These are phyloP conservation scores for Vitis vinifera DNA, from an alignment of 164 flowering plant genomes.

Conservation along the genomic window DNA sequence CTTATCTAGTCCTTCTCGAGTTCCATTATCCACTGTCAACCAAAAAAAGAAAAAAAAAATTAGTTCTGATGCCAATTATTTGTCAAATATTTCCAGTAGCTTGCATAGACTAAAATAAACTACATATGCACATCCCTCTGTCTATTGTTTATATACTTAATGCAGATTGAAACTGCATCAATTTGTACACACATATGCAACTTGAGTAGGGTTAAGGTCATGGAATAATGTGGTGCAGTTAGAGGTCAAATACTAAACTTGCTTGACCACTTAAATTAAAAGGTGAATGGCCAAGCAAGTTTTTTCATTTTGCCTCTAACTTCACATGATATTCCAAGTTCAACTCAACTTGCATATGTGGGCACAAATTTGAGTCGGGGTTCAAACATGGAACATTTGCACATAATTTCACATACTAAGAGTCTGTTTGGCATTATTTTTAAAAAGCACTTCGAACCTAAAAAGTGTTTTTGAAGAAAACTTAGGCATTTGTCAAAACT, in stretches of 20 bases:
- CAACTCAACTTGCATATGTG: too few relatives aligned
- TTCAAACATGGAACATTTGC: too few relatives aligned
- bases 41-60: conserved; percentile 7
- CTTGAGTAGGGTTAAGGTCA: background rate
- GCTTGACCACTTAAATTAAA: background rate
- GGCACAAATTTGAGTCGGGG: too few relatives aligned
- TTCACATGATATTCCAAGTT: too few relatives aligned
- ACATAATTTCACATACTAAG: too few relatives aligned
- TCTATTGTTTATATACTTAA: too few relatives aligned
- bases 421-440: too few relatives aligned
- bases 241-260: background rate
- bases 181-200: background rate
- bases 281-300: background rate
- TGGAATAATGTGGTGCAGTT: too few relatives aligned
- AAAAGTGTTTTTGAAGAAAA: too few relatives aligned
- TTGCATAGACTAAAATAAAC: background rate
- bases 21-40: conserved; percentile 87
- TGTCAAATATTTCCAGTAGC: background rate
- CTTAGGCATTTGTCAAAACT: too few relatives aligned
- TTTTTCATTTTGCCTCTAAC: too few relatives aligned
- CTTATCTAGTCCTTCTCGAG: conserved; percentile 91
- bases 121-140: background rate
- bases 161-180: background rate
- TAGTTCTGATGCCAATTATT: conserved; percentile 5
- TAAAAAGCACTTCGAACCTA: too few relatives aligned